Conservation (phyloP, 83 land plant species). For the Picea mariana region DNA sequence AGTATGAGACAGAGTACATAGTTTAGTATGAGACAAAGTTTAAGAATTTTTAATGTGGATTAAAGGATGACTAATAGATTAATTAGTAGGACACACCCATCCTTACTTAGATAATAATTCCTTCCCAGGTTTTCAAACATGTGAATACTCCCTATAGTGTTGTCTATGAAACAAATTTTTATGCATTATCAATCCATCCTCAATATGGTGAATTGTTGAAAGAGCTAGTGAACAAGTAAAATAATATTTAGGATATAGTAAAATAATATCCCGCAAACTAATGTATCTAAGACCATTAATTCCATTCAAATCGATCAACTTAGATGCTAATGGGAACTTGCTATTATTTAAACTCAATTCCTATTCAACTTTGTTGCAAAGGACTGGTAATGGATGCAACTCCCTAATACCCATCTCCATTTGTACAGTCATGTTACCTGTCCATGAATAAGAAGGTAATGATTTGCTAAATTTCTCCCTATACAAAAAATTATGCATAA, state of each 20-base stretch:
- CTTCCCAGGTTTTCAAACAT: too few species aligned
- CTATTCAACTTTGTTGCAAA: conserved; percentile 12
- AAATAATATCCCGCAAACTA: conserved; percentile 12
- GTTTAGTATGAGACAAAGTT: too few species aligned
- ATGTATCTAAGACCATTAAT: conserved; percentile 2
- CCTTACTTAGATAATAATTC: too few species aligned
- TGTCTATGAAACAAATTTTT: too few species aligned
- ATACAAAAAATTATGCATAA: neutral
- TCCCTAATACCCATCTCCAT: conserved; percentile 10
- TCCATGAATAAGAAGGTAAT: neutral
- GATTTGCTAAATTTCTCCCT: neutral
- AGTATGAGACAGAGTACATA: too few species aligned
- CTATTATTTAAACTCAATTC: neutral
- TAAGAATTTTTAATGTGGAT: too few species aligned
- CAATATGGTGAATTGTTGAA: too few species aligned
- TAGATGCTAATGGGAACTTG: conserved; percentile 9
- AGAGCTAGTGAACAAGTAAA: too few species aligned
- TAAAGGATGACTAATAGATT: too few species aligned
- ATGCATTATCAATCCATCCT: too few species aligned
- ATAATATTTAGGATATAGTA: neutral
- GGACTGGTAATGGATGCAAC: conserved; percentile 6
- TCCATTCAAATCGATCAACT: conserved; percentile 14
- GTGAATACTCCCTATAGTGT: too few species aligned
- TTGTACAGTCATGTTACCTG: conserved; percentile 17
- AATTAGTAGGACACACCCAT: too few species aligned